A percentile compares a stretch with the other conserved stretches of the same genome.
Conservation (phyloP, 2,329 filamentous ascomycete genomes). For the Talaromyces sp. region DNA sequence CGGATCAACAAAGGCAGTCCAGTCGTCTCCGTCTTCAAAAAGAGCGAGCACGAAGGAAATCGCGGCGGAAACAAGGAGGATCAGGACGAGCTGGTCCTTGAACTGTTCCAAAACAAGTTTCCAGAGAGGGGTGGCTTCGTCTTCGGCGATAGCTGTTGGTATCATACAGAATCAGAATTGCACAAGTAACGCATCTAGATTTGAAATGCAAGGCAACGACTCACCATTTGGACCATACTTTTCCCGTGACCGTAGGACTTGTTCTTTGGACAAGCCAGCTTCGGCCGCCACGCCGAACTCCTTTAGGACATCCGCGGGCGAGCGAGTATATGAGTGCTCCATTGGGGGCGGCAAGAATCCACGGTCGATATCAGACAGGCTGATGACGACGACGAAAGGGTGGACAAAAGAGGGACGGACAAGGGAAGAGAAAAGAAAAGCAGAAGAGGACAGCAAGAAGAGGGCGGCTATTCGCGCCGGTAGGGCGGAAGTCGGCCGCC, state of each 20-base stretch:
- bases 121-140: conserved; percentile 94
- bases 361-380: conserved; percentile 7
- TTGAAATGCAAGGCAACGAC: conserved; percentile 13
- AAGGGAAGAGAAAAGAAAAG: conserved; percentile 14
- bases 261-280: conserved; percentile 46
- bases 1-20: conserved; percentile 96
- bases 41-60: conserved; percentile 91
- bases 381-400: conserved; percentile 4
- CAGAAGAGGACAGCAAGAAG: conserved; percentile 3
- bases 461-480: neutral
- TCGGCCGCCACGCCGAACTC: conserved; percentile 50
- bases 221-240: conserved; percentile 55
- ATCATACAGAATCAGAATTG: neutral
- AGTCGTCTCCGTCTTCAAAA: conserved; percentile 88
- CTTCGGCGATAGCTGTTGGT: conserved; percentile 66
- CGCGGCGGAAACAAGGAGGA: conserved; percentile 84
- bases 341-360: conserved; percentile 27
- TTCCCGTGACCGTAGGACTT: conserved; percentile 42
- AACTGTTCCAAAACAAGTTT: conserved; percentile 97
- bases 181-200: neutral
- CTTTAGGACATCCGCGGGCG: conserved; percentile 47
- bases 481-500: neutral
- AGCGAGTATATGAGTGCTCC: conserved; percentile 51
- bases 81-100: conserved; percentile 97
- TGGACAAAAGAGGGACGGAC: conserved; percentile 16